Base-by-base conservation (phyloP, 352 stramenopile genomes). In the Pythium phragmiticola region DNA sequence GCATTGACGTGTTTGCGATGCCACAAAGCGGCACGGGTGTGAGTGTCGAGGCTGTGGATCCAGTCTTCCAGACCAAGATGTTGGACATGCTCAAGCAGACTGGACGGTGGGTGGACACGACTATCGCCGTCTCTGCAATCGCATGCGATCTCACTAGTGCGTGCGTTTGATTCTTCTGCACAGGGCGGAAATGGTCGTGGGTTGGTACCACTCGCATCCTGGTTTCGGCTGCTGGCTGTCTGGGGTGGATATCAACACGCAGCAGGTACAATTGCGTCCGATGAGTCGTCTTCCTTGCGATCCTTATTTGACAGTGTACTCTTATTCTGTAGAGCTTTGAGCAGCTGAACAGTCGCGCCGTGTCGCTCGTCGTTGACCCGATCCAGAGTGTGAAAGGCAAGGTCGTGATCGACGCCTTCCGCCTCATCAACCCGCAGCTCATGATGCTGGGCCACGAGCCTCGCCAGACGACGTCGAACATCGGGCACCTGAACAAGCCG, bases 1-100 rank as follows among this genome's bases (percentile, higher is more conserved):
- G 97, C 77, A 98, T 99, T 43, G 98, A 99, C 76, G 98, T 99
- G 45, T 99, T 99, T 77, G 97, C 97, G 57, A 99, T 99, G 97
- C 98, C 98, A 13, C 97, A 99, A 80, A 97, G 82, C 58, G 96
- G 96, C 63, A 99, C 96, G 28, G 88, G 89, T 36, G 89, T 97
- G 55, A 98, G 84, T 70, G 94, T 98, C 12, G 98, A 99, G 76
- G 96, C 97, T n/a, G 96, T 99, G 16, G 98, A 99, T 83, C 94
- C 94, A 0, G 97, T 99, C 2, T 99, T 99, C 82, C 98, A 99
- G 80, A 99, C 93, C 57, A 98, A 99, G 78, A 99, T 99, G 97
- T 82, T 99, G 39, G 98, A 99, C 67, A 99, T 99, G 96, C 86
- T 99, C 61, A 98, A 99, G 79, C 98, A 99, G 70, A 99, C 97